Percentiles rank a stretch among this genome's conserved stretches.
Conservation (phyloP, 192 early-diverging fungal species). For the Glomus cerebriforme region DNA sequence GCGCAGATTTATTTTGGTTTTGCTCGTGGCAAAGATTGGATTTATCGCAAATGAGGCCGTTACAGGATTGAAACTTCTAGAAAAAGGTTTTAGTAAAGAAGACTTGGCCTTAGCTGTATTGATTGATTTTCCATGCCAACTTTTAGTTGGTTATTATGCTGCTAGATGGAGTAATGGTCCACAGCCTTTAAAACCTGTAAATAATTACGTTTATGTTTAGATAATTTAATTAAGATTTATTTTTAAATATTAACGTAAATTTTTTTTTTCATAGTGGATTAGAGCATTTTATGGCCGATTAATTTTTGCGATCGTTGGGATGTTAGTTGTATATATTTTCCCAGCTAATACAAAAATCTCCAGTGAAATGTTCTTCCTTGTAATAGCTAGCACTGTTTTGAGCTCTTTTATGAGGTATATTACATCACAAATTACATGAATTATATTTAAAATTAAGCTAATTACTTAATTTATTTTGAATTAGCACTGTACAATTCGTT, state of each 20-base stretch:
- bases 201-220: slow-evolving; percentile 25
- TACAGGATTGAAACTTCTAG: slow-evolving; percentile 91
- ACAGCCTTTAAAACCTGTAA: slow-evolving; percentile 80
- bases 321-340: slow-evolving; percentile 81
- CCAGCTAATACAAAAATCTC: slow-evolving; percentile 68
- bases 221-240: background rate
- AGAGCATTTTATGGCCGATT: slow-evolving; percentile 89
- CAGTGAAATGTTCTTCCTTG: slow-evolving; percentile 70
- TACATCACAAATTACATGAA: background rate
- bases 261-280: slow-evolving; percentile 65
- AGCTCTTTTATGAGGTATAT: slow-evolving; percentile 77
- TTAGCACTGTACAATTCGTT: slow-evolving; percentile 90
- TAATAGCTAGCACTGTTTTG: slow-evolving; percentile 78
- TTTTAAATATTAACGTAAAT: background rate
- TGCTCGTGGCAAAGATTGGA: slow-evolving; percentile 89
- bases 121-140: slow-evolving; percentile 96
- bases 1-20: slow-evolving; percentile 76
- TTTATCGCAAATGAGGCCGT: slow-evolving; percentile 96
- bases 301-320: slow-evolving; percentile 74
- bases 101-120: slow-evolving; percentile 90
- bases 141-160: slow-evolving; percentile 97
- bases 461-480: slow-evolving; percentile 17
- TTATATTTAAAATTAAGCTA: background rate
- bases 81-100: slow-evolving; percentile 93
- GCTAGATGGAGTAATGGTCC: slow-evolving; percentile 92